Base-by-base conservation (phyloP, 1,139 yeast species). In the Kodamaea sp. region DNA sequence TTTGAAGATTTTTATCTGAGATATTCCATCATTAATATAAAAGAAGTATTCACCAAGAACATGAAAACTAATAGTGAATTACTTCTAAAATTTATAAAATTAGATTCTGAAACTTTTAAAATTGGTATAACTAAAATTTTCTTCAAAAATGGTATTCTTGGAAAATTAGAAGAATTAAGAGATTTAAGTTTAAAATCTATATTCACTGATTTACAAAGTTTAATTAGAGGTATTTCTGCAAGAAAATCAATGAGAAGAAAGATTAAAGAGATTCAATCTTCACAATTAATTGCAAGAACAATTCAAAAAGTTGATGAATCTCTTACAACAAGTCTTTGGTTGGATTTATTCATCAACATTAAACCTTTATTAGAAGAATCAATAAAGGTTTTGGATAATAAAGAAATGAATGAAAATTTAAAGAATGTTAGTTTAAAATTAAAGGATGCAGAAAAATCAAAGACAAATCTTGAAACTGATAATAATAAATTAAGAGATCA, bases 131-230 rank as follows among this genome's bases (percentile, higher is more conserved):
- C 96, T 2, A 94, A 94, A 62, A 73, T 94, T 24, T 94, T 94
- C 58, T 89, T 92, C 73, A 81, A 94, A 49, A 94, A 96, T 53
- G 98, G 98, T 39, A 89, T 92, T 48, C 69, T 94, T 39, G 98
- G 97, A 2, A 79, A 80, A 41, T 68, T 94, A 26, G 98, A 94
- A 60, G 81, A 81, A 47, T 69, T 77, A 39, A 80, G 96, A 46
- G 97, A 89, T 48, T 65, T 71, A 27, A 73, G 78, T 43, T 66
- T 92, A 33, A 73, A 78, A 38, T 52, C 62, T 2, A 70, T 84
- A 1, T 65, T 87, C 32, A 74, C 84, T 0, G 65, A 63, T 8
- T 73, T 94, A 41, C 95, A 88, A 56, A 69, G 90, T n/a, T 51
- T 73, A 4, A 67, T 80, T 3, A 72, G 90, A 45, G 97, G 95